These are phyloP conservation scores for Aspergillus nomiae DNA, from an alignment of 2,329 filamentous ascomycete species.

Conservation along the genomic window DNA sequence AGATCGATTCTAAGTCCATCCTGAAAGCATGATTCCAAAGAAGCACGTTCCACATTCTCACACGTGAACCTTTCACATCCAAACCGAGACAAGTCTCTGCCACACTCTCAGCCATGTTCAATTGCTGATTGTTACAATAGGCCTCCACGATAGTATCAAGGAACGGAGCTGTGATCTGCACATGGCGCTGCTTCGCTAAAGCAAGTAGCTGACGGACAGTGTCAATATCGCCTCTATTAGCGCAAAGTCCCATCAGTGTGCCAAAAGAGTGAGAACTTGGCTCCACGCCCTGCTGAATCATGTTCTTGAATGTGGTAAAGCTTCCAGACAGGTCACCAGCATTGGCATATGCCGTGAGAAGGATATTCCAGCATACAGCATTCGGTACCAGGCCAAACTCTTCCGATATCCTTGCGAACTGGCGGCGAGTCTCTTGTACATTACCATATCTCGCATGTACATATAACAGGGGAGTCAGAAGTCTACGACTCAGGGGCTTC, in stretches of 20 bases:
- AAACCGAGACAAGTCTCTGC: slow-evolving; percentile 58
- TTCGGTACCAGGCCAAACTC: slow-evolving; percentile 62
- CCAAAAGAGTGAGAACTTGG: slow-evolving; percentile 69
- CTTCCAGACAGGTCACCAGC: slow-evolving; percentile 68
- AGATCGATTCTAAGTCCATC: slow-evolving; percentile 58
- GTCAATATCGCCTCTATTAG: slow-evolving; percentile 71
- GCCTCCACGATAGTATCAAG: slow-evolving; percentile 67
- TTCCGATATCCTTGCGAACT: slow-evolving; percentile 63
- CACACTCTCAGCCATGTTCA: slow-evolving; percentile 60
- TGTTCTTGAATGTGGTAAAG: slow-evolving; percentile 63
- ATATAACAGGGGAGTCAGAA: slow-evolving; percentile 63
- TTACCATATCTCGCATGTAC: slow-evolving; percentile 72
- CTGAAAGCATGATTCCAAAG: slow-evolving; percentile 68
- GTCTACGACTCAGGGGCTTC: slow-evolving; percentile 29
- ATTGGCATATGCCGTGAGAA: slow-evolving; percentile 71
- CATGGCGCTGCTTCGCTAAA: slow-evolving; percentile 57
- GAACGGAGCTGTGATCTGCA: slow-evolving; percentile 60
- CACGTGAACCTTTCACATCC: slow-evolving; percentile 55
- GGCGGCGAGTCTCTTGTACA: slow-evolving; percentile 56
- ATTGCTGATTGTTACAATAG: slow-evolving; percentile 61
- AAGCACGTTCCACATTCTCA: slow-evolving; percentile 76
- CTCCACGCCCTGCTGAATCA: slow-evolving; percentile 52
- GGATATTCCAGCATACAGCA: slow-evolving; percentile 69
- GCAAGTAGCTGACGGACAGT: slow-evolving; percentile 67
- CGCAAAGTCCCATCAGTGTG: slow-evolving; percentile 72